Base-by-base conservation (phyloP, 495 filamentous ascomycete species). In the Aspergillus sparsus region DNA sequence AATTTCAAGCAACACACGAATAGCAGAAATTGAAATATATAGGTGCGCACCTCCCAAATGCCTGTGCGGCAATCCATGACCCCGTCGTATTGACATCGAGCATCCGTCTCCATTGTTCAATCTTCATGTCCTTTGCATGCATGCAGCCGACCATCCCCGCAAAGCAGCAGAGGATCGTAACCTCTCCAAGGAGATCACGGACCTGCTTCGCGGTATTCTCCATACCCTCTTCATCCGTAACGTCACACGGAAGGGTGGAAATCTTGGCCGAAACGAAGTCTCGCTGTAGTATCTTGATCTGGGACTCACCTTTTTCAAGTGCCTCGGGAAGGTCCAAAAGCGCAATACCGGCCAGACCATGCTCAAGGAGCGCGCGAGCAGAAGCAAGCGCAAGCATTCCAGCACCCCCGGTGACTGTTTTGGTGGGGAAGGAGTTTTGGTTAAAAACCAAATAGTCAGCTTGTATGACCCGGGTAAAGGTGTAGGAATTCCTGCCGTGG, bases 1-100 rank as follows among this genome's bases (percentile, higher is more conserved):
- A 27, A 27, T 27, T 27, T 27, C 21, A 27, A 47, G 13, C 31
- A 47, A 46, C 33, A 4, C 77, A 27, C 21, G 21, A 27, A 27
- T 3, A 27, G 21, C 1, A 27, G 21, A 3, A 1, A 27, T 27
- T 27, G 21, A 27, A 27, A 27, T 27, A 27, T 3, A 27, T 27
- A 27, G 21, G 21, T 27, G 21, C 78, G 16, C 78, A 76, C 65
- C 71, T 76, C 12, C 83, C 87, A 5, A 79, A 75, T 1, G 85
- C 85, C 61, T 89, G 87, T 12, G 86, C 85, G 54, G 81, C 80
- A 46, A 89, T 70, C 64, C 87, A 91, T 0, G 76, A 69, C 0
- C 88, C 87, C 1, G 85, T 86, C 1, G 83, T 82, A 67, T 91
- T 90, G 57, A 90, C 79, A 39, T 89, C 86, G 9, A 89, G 58